Percentiles rank a stretch among this genome's conserved stretches.
These are phyloP conservation scores for Stipa capillata DNA, from an alignment of 176 grass and related monocot genomes.

Conservation along the genomic window DNA sequence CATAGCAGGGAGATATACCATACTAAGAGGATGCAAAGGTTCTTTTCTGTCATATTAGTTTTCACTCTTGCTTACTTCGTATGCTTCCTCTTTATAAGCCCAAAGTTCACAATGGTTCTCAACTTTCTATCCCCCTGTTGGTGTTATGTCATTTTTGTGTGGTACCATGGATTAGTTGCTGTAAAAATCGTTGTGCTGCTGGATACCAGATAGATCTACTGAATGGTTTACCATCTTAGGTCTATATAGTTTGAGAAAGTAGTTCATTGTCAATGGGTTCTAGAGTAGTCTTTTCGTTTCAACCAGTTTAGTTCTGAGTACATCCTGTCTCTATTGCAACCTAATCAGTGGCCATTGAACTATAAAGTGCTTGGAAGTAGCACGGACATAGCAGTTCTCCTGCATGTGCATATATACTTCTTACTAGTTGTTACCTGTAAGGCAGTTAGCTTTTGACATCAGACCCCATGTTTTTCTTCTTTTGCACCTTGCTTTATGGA, in stretches of 20 bases:
- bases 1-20: conserved; percentile 98
- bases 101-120: background rate
- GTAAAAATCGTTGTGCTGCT: background rate
- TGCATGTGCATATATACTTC: background rate
- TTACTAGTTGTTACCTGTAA: background rate
- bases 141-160: background rate
- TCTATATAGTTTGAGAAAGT: background rate
- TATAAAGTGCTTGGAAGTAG: background rate
- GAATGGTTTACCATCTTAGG: background rate
- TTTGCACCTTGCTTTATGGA: background rate
- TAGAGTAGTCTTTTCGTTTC: background rate
- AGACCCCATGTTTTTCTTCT: background rate
- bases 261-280: background rate
- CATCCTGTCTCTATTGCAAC: background rate
- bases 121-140: background rate
- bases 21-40: conserved; percentile 99
- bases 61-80: background rate
- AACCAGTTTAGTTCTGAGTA: background rate
- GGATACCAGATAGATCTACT: background rate
- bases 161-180: background rate
- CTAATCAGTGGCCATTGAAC: background rate
- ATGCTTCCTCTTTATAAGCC: background rate
- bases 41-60: background rate
- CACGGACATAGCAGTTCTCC: background rate
- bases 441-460: background rate